phyloP scores from a whole-genome alignment of 1,139 yeast species.

The Sugiyamaella grinbergsii region DNA sequence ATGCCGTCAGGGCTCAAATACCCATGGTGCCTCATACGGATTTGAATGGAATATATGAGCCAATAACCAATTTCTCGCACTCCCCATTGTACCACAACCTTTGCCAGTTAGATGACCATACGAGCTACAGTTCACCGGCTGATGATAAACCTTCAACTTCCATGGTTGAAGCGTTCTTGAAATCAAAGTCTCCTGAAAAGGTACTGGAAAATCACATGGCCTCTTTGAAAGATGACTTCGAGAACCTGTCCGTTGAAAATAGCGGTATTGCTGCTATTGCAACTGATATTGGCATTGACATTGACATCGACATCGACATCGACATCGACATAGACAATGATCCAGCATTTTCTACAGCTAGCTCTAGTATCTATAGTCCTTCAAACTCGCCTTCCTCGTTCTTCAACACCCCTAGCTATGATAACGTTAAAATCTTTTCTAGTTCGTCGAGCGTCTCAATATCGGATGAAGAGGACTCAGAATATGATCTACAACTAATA shows the following conservation, averaged over 20 bases:
- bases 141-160: background rate
- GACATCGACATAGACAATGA: too few relatives aligned
- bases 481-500: background rate
- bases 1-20: background rate
- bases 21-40: background rate
- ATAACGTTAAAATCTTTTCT: too few relatives aligned
- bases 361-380: background rate
- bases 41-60: background rate
- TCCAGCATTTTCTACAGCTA: background rate
- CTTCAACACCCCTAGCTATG: background rate
- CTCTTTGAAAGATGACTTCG: background rate
- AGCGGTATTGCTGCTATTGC: background rate
- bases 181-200: background rate
- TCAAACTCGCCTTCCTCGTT: background rate
- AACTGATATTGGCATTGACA: background rate
- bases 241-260: background rate
- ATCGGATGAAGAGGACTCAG: background rate
- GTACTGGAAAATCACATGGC: background rate
- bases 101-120: constrained; percentile 1
- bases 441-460: too few relatives aligned
- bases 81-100: background rate
- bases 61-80: background rate
- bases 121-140: background rate
- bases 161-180: background rate
- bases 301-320: too few relatives aligned